Base-by-base conservation (phyloP, 805 yeast species). In the Metschnikowia matae region DNA sequence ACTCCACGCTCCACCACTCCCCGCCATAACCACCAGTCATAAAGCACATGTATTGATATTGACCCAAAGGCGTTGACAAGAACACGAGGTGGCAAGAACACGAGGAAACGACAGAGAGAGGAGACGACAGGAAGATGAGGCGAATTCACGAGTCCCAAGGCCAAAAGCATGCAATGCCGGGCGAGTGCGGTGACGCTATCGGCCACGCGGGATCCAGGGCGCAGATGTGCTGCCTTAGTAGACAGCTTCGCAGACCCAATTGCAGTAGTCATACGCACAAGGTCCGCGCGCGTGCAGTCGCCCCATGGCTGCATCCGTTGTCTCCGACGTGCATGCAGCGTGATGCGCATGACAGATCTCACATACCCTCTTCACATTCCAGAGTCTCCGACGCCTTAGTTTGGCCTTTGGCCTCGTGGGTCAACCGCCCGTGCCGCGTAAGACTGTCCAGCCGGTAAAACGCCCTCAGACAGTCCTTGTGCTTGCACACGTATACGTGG, bases 401-500 rank as follows among this genome's bases (percentile, higher is more conserved):
- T 20, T 13, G 29, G 31, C 31, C 41, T 15, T 35, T 13, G 17
- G 6, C 21, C 5, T 31, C 17, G 18, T 54, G 56, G 18, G 53
- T 50, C 33, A 53, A 48, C 40, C 53, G 50, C 46, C 50, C 51
- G 40, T 58, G 61, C 21, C 61, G 48, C 48, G 35, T 48, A 20
- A 54, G 42, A 34, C 55, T 48, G 46, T 58, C 61, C 58, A 54
- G 60, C 18, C 61, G 58, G 48, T 56, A 56, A 26, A 58, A 58
- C 3, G 60, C 57, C n/a, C 58, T 43, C 20, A 38, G 38, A 39
- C 61, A 58, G 20, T 40, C 45, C 14, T 48, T 48, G 40, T 48
- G 42, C 31, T 37, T 40, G 46, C 61, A 58, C 4, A 58, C 55
- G 38, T 54, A 58, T n/a, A 58, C 57, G 26, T 44, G 56, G 33